A percentile compares a stretch with the other conserved stretches of the same genome.
Evolutionary conservation across 1,284 basidiomycete genomes (phyloP).

Genomic region (Athelia sp.): DNA sequence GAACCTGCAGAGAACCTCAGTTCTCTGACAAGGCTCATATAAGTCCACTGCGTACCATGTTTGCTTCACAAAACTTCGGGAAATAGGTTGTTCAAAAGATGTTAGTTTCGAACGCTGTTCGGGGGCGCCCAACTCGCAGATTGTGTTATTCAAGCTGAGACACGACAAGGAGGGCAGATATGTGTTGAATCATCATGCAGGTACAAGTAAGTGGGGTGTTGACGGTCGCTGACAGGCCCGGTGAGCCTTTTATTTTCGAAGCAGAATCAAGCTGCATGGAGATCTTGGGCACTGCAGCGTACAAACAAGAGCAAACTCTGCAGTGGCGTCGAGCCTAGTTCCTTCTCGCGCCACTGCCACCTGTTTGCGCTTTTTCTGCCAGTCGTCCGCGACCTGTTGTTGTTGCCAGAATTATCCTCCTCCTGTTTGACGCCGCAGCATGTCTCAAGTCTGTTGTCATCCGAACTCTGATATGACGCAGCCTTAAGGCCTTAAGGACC

Average conservation of each 20-base stretch:
- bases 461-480: too few relatives aligned
- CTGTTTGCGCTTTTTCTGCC: slow-evolving; percentile 27
- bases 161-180: slow-evolving; percentile 20
- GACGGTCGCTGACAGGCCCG: slow-evolving; percentile 42
- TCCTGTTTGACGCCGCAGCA: too few relatives aligned
- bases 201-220: slow-evolving; percentile 30
- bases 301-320: slow-evolving; percentile 10
- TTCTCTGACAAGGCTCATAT: slow-evolving; percentile 7
- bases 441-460: too few relatives aligned
- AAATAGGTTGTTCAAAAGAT: too few relatives aligned
- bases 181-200: slow-evolving; percentile 38
- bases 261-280: slow-evolving; percentile 13
- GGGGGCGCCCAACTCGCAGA: slow-evolving; percentile 38
- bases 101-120: slow-evolving; percentile 18
- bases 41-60: slow-evolving; percentile 32
- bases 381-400: slow-evolving; percentile 18
- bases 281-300: slow-evolving; percentile 14
- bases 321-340: too few relatives aligned
- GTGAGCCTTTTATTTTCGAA: slow-evolving; percentile 22
- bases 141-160: slow-evolving; percentile 40
- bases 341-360: neutral
- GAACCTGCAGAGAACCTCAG: slow-evolving; percentile 42
- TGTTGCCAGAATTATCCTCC: too few relatives aligned
- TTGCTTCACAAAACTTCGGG: slow-evolving; percentile 8
- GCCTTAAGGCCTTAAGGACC: too few relatives aligned